phyloP scores from a whole-genome alignment of 257 asterid genomes.

The Plectranthus barbatus region DNA sequence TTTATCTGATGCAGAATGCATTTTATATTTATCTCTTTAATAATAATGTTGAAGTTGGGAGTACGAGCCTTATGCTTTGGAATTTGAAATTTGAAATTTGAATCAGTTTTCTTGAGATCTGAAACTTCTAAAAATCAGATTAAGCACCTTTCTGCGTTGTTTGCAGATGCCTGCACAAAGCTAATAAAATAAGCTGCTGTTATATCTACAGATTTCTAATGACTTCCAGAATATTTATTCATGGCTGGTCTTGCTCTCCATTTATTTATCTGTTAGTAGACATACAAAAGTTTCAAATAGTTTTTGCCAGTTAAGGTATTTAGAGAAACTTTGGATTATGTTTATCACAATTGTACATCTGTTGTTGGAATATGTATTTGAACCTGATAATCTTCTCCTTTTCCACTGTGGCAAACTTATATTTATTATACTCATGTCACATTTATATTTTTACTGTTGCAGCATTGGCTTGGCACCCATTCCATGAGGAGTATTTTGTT shows the following conservation, averaged over 20 bases:
- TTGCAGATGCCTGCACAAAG: neutral
- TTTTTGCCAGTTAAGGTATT: neutral
- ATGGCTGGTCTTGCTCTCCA: too few species aligned
- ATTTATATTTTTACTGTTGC: conserved; percentile 13
- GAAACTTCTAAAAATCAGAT: too few species aligned
- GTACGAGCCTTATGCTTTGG: neutral
- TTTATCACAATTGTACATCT: too few species aligned
- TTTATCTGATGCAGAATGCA: neutral
- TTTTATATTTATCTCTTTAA: neutral
- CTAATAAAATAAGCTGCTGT: conserved; percentile 1
- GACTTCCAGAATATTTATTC: neutral
- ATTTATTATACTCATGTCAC: conserved; percentile 13
- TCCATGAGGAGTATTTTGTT: conserved; percentile 94
- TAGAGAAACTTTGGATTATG: neutral
- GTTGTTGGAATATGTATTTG: neutral
- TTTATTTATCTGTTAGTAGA: too few species aligned
- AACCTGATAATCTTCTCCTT: neutral
- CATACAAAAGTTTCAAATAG: neutral
- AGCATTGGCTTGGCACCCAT: conserved; percentile 99
- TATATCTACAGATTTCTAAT: neutral
- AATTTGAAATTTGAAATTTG: too few species aligned
- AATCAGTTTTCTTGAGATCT: too few species aligned
- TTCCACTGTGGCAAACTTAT: neutral
- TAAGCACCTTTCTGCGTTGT: neutral
- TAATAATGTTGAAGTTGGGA: neutral